Base-by-base conservation (phyloP, 164 flowering plant genomes). In the Aristolochia californica region DNA sequence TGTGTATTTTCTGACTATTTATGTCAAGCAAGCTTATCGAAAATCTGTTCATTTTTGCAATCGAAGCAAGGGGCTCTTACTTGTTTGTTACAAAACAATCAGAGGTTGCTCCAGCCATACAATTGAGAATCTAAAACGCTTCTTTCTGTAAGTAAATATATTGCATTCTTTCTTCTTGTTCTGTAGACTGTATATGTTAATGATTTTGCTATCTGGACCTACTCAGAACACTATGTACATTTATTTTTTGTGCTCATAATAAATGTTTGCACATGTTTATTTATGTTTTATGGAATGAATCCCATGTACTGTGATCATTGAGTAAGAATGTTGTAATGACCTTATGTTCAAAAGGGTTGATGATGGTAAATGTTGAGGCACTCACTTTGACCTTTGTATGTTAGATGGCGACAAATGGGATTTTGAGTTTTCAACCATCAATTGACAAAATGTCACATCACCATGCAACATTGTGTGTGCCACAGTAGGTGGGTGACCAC, bases 41-140 rank as follows among this genome's bases (percentile, higher is more conserved):
- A 44, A 13, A 13, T 14, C 13, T 14, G 13, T 23, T 18, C 40
- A 21, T 17, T 55, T 20, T 27, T 30, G 15, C 45, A n/a, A n/a
- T 56, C 22, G 30, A 30, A 83, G 87, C 77, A 70, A 62, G 85
- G 77, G 24, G 45, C 59, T 47, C 71, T 66, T 67, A 85, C 75
- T 59, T 65, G 67, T 27, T 43, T 71, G 11, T 55, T 62, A 64
- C 84, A 82, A 69, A 87, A 85, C 55, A 69, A 56, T 62, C 77
- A 73, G 15, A 87, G 81, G 72, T 59, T 62, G 52, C 64, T 89
- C 61, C 85, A 77, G 75, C 97, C 99, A 25, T 93, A 89, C 73
- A 87, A 93, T 65, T 77, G 78, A 70, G 62, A 76, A 53, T 87
- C 97, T 26, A 94, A 93, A 68, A 65, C 77, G 59, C 78, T 89